Base-by-base conservation (phyloP, 2,329 filamentous ascomycete species). In the Helminthosporium solani region DNA sequence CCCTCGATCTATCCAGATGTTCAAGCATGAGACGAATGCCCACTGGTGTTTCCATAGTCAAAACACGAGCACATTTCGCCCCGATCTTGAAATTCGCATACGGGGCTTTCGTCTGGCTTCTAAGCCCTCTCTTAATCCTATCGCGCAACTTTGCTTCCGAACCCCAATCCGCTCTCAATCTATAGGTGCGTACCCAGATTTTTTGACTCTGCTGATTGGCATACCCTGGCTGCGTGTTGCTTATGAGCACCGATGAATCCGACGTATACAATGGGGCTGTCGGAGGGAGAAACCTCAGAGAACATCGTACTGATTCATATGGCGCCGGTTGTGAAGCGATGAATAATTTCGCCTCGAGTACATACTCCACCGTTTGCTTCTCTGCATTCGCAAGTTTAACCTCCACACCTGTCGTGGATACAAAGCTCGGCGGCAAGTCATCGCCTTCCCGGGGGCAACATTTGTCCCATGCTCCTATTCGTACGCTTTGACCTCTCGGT, bases 1-100 rank as follows among this genome's bases (percentile, higher is more conserved):
- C 63, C n/a, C 54, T 45, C 3, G 58, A 61, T 9, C 62, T 58
- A 18, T 63, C 55, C 3, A 58, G 43, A 28, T 66, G 62, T 8
- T 58, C 46, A 12, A 67, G 23, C 11, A 42, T 53, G 1, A 66
- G 34, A 4, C 48, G 33, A n/a, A 58, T 45, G 5, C 53, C 52
- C 2, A 66, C 39, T 1, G 40, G 40, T 2, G 39, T 21, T 4
- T 60, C 60, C 6, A 58, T 40, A 6, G 56, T 49, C 7, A 64
- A 37, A 11, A 66, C 52, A 9, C 52, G 49, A 5, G 58, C 50
- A 20, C 57, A 54, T 15, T 49, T 58, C 2, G 57, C 58, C n/a
- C 53, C 45, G 4, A 63, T 33, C 18, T 54, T 57, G 47, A 63
- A 64, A 9, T 51, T 54, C 15, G 47, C 57, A 28, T 55, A 60